Evolutionary conservation across 2,329 filamentous ascomycete genomes (phyloP).

Genomic region (Botryotinia narcissicola): DNA sequence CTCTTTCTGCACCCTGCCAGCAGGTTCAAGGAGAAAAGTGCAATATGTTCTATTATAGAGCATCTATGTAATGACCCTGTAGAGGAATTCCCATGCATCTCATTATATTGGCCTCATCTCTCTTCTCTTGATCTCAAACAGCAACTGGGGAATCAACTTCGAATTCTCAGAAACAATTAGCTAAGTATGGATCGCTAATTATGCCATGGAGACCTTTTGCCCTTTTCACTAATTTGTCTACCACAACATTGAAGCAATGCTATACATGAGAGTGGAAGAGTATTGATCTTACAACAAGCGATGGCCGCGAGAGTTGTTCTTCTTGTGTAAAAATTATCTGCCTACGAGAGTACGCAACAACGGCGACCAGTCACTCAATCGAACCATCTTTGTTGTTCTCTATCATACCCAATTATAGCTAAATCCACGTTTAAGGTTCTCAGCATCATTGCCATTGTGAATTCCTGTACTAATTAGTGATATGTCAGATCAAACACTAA

Average conservation of each 20-base stretch:
- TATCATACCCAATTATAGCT: slow-evolving; percentile 62
- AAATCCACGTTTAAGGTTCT: slow-evolving; percentile 62
- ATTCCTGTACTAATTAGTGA: slow-evolving; percentile 46
- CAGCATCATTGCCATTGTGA: slow-evolving; percentile 70
- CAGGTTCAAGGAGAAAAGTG: not conserved
- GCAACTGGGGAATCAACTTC: not conserved
- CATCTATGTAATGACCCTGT: not conserved
- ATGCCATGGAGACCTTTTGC: not conserved
- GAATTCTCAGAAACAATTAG: not conserved
- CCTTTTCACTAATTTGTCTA: not conserved
- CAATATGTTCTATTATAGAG: not conserved
- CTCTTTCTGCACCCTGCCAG: not conserved
- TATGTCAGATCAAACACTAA: slow-evolving; percentile 27
- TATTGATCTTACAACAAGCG: not conserved
- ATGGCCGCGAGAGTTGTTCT: not conserved
- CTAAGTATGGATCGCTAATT: not conserved
- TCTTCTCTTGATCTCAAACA: not conserved
- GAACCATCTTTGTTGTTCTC: slow-evolving; percentile 55
- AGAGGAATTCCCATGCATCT: no score
- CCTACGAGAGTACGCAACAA: not conserved
- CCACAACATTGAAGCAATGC: not conserved
- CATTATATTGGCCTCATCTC: not conserved
- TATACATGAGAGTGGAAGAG: not conserved
- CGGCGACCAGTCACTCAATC: slow-evolving; percentile 40
- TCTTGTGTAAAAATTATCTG: not conserved